Percentiles rank a stretch among this genome's conserved stretches.
phyloP scores from a whole-genome alignment of 148 eudicot genomes.

The Fagopyrum tataricum region DNA sequence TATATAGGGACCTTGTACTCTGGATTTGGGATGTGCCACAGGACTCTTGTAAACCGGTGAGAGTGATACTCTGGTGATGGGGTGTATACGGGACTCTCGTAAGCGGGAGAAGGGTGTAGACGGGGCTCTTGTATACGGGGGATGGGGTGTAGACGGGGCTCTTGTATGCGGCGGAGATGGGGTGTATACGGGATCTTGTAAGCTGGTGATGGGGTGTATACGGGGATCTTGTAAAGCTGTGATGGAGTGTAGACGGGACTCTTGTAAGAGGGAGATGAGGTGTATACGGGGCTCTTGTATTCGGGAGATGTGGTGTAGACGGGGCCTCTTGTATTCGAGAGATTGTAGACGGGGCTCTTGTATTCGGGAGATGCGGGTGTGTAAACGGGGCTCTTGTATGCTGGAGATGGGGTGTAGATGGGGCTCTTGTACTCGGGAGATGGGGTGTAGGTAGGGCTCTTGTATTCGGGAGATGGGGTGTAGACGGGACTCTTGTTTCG shows the following conservation, averaged over 20 bases:
- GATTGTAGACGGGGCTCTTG: background rate
- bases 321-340: background rate
- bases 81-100: background rate
- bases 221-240: background rate
- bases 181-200: background rate
- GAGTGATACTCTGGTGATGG: too few relatives aligned
- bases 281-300: background rate
- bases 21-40: background rate
- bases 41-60: background rate
- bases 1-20: background rate
- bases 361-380: background rate
- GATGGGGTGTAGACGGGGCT: background rate
- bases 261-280: background rate
- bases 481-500: background rate
- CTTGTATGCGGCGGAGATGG: background rate
- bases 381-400: too few relatives aligned
- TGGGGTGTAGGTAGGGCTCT: background rate
- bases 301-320: background rate
- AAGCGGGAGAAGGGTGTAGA: background rate
- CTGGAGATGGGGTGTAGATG: too few relatives aligned
- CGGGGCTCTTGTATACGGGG: background rate
- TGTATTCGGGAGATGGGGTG: background rate
- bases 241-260: background rate
- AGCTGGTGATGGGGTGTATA: background rate
- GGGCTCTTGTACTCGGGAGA: background rate